phyloP scores from a whole-genome alignment of 768 basidiomycete species.

The Rhizopogon salebrosus region DNA sequence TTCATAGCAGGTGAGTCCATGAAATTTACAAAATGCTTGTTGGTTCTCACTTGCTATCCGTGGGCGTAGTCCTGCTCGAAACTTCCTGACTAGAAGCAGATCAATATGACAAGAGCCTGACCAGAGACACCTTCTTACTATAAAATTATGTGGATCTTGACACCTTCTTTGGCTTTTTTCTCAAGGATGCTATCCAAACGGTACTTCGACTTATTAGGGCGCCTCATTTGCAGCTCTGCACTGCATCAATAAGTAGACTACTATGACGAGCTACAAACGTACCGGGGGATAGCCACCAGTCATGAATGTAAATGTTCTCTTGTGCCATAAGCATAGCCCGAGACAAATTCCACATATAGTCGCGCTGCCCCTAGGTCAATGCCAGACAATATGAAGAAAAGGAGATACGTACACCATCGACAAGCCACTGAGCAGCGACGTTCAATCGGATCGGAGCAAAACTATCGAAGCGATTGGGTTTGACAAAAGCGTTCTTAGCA shows the following conservation, averaged over 20 bases:
- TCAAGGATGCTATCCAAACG: conserved; percentile 83
- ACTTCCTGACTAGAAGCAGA: conserved; percentile 74
- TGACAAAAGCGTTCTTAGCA: conserved; percentile 68
- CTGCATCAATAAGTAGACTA: neutral
- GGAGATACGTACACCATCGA: conserved; percentile 67
- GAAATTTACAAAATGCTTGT: neutral
- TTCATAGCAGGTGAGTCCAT: conserved; percentile 20
- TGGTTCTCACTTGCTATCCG: conserved; percentile 74
- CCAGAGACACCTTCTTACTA: conserved; percentile 51
- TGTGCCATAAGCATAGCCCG: conserved; percentile 86
- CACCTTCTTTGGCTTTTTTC: conserved; percentile 90
- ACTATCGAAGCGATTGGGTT: conserved; percentile 84
- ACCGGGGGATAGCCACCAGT: conserved; percentile 97
- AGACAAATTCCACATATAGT: conserved; percentile 97
- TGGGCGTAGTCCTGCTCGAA: conserved; percentile 90
- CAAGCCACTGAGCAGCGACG: conserved; percentile 96
- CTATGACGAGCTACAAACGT: conserved; percentile 6
- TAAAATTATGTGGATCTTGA: conserved; percentile 92
- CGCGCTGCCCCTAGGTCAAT: conserved; percentile 48
- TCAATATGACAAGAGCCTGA: conserved; percentile 1
- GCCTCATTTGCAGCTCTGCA: conserved; percentile 77
- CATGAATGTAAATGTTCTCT: conserved; percentile 90
- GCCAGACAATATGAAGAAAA: neutral
- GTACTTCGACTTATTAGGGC: conserved; percentile 81
- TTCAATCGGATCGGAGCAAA: conserved; percentile 92